These are phyloP conservation scores for Aspergillus spinulosporus DNA, from an alignment of 2,329 filamentous ascomycete genomes.

Conservation along the genomic window DNA sequence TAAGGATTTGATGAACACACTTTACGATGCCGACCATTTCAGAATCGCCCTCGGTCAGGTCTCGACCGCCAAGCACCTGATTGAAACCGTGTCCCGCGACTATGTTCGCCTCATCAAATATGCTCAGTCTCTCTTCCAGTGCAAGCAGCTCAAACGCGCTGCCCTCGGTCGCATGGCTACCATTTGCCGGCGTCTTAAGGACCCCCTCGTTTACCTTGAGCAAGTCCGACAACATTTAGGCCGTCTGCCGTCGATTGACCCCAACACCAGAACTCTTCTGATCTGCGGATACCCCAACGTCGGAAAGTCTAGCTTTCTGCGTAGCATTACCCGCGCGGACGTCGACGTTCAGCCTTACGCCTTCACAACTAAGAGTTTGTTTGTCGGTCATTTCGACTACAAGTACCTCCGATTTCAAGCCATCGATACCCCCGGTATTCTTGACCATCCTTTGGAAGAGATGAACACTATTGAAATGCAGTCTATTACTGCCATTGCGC, in stretches of 20 bases:
- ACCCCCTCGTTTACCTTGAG: slow-evolving; percentile 91
- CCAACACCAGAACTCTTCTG: slow-evolving; percentile 90
- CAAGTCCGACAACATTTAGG: slow-evolving; percentile 96
- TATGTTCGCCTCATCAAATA: slow-evolving; percentile 97
- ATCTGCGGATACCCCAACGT: slow-evolving; percentile 98
- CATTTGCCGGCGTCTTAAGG: slow-evolving; percentile 90
- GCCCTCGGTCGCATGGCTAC: slow-evolving; percentile 98
- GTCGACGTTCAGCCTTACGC: slow-evolving; percentile 97
- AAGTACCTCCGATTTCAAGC: slow-evolving; percentile 89
- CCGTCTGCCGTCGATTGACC: slow-evolving; percentile 96
- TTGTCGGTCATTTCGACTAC: slow-evolving; percentile 97
- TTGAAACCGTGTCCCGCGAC: slow-evolving; percentile 93
- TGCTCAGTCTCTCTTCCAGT: slow-evolving; percentile 94
- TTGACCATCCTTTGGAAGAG: slow-evolving; percentile 96
- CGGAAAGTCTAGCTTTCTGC: slow-evolving; percentile 94
- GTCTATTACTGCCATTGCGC: slow-evolving; percentile 94
- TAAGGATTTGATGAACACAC: slow-evolving; percentile 89
- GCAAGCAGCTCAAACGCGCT: slow-evolving; percentile 97
- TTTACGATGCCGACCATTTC: slow-evolving; percentile 98
- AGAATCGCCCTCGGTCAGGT: slow-evolving; percentile 94
- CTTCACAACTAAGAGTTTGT: slow-evolving; percentile 96
- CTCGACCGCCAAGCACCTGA: slow-evolving; percentile 91
- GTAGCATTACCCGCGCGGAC: slow-evolving; percentile 88
- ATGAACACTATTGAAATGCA: slow-evolving; percentile 99
- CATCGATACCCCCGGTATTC: slow-evolving; percentile 97